phyloP scores from a whole-genome alignment of 306 rosid species.

The Phaseolus lunatus region DNA sequence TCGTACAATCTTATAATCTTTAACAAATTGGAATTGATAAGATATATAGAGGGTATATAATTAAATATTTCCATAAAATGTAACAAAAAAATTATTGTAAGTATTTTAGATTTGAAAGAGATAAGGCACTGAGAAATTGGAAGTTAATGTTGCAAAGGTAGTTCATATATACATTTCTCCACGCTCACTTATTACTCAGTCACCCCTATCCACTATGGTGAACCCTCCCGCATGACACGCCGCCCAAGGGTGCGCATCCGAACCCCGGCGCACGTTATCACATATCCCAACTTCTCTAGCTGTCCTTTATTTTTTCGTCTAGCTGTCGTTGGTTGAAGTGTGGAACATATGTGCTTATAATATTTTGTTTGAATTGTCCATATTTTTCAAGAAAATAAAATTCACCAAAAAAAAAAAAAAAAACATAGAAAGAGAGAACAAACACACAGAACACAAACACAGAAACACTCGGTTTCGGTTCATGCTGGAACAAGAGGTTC shows the following conservation, averaged over 20 bases:
- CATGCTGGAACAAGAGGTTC: constrained; percentile 69
- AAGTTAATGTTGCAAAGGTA: neutral
- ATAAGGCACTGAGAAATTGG: neutral
- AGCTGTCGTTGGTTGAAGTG: constrained; percentile 50
- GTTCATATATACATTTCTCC: too few species aligned
- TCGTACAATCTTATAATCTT: too few species aligned
- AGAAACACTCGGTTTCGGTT: constrained; percentile 53
- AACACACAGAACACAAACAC: neutral
- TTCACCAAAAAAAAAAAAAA: neutral
- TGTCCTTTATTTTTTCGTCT: constrained; percentile 2
- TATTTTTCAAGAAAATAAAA: constrained; percentile 1
- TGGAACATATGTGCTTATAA: constrained; percentile 41
- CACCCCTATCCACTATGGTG: constrained; percentile 2
- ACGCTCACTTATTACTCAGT: neutral
- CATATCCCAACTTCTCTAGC: neutral
- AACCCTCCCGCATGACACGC: constrained; percentile 49
- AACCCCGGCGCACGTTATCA: constrained; percentile 61
- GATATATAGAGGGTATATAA: too few species aligned
- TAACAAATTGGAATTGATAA: too few species aligned
- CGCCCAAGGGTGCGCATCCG: constrained; percentile 49
- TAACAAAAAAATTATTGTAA: too few species aligned
- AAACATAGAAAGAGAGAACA: constrained; percentile 8
- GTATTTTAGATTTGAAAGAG: neutral
- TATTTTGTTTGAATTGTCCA: neutral
- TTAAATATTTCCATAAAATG: too few species aligned